Evolutionary conservation across 805 yeast species (phyloP), one percentile per base, ranked within the genome.

Genomic region (Wickerhamomyces canadensis): DNA sequence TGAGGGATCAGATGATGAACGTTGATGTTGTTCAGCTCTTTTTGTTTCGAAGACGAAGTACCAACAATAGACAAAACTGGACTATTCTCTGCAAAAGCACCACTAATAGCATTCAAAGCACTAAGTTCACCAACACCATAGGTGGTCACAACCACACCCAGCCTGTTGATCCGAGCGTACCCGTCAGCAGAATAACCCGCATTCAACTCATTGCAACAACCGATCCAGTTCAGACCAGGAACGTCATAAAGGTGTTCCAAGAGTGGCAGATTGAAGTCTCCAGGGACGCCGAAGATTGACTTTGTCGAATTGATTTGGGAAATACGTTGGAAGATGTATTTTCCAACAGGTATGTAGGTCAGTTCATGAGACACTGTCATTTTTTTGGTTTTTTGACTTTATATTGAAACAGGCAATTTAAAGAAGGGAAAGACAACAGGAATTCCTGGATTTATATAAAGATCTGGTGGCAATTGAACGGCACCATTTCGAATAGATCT

Each of bases 111-210:
- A 58, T 86, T 87, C 44, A 87, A 52, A 1, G 95, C 95, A 38
- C 87, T 78, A 38, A 87, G 67, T 58, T 87, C 96, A 31, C 96
- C 96, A 15, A 89, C 96, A 25, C 96, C 96, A 59, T 71, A 84
- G 5, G 96, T 88, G 0, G 70, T 64, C 23, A 64, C 47, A 8
- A 64, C 40, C 19, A 61, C 64, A 15, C 65, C 66, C 9, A 65
- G 42, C 0, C 48, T 45, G 39, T 63, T 64, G 34, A 65, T 40
- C 45, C 88, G 69, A 15, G 93, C 76, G 52, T 86, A 89, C 6
- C 96, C 97, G 57, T 88, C 96, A 9, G 89, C 88, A 10, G 95
- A 84, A 60, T 88, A 88, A 4, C 94, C 89, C 3, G 94, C 84
- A 51, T 88, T 89, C 49, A 89, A 71, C 63, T 88, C 96, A 55